Base-by-base conservation (phyloP, 441 rosid genomes). In the Aleurites moluccanus region DNA sequence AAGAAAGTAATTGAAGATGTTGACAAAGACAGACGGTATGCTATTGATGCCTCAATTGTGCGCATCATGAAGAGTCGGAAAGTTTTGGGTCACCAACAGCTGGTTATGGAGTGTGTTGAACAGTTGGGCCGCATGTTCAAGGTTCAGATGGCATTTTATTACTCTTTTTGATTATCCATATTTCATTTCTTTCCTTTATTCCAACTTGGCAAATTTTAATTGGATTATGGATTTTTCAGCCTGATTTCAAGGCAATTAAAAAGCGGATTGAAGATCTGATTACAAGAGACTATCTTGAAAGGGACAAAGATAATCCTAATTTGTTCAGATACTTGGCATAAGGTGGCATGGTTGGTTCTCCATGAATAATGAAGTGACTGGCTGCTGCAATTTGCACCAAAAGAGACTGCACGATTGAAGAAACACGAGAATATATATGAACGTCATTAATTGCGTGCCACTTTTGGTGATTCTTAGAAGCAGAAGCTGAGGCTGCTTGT, bases 11-110 rank as follows among this genome's bases (percentile, higher is more conserved):
- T 92, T 65, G 99, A 94, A 83, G 98, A 92, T 78, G 98, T 92
- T 14, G 98, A 94, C 65, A 94, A 91, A 84, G 99, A 94, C 68
- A 82, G 98, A 42, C 88, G 96, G 14, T 92, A 92, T 81, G 97
- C 96, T 9, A 91, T 92, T 79, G 98, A 93, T 83, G 99, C 99
- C 33, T 91, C 99, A 61, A 88, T 96, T 62, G 99, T 96, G 16
- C 94, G 99, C 64, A 93, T 96, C 76, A 93, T 93, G 99, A 96
- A 96, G 88, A 88, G 96, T 65, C 82, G 97, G 79, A 93, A 96
- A 78, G 91, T 93, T 45, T 84, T 96, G 87, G 97, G 97, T 64
- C 91, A 96, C 77, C 98, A 93, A 56, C 97, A 92, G 49, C 83
- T 96, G 64, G 97, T 96, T 57, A 84, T 88, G 47, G 98, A 92